Evolutionary conservation across 768 basidiomycete species (phyloP), one percentile per base, ranked within the genome.

Genomic region (Mycena filopes): DNA sequence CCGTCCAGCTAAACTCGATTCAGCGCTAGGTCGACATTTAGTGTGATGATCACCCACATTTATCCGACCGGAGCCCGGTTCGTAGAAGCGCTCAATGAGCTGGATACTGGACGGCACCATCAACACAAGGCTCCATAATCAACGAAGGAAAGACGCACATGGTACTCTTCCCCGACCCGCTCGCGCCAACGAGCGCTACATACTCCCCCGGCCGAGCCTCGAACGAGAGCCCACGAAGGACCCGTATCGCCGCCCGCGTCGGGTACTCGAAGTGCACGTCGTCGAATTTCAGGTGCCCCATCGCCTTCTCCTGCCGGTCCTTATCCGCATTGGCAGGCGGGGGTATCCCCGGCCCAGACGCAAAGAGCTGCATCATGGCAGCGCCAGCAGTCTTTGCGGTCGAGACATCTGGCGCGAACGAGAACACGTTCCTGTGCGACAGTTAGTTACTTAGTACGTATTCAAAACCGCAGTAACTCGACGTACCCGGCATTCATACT

Each of bases 211-310:
- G 91, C 69, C 90, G 83, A 23, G 92, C 86, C 38, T 85, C 84
- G 55, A 94, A 74, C 20, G 87, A 88, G 13, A 98, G 82, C 51
- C 88, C 90, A 41, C 92, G 89, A 61, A 98, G 78, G n/a, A 98
- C 94, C 55, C 90, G 90, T 20, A 93, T 88, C 67, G 87, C 87
- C 45, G 91, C 91, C 40, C 96, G 83, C 12, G 93, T 93, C 0
- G 96, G 96, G 77, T 97, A 97, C 15, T 90, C 87, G 86, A 98
- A 97, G 73, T 89, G 86, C 28, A 97, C 83, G 66, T 90, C 83
- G 74, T 95, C 89, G 69, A 97, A 88, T 21, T 82, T 84, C 61
- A 97, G 87, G 62, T 87, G 87, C 10, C 93, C 92, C 23, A 76
- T 71, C 29, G 83, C n/a, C 77, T 72, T 25, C 77, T 74, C 38